phyloP scores from a whole-genome alignment of 2,329 filamentous ascomycete genomes.

The Sporothrix euskadiensis region DNA sequence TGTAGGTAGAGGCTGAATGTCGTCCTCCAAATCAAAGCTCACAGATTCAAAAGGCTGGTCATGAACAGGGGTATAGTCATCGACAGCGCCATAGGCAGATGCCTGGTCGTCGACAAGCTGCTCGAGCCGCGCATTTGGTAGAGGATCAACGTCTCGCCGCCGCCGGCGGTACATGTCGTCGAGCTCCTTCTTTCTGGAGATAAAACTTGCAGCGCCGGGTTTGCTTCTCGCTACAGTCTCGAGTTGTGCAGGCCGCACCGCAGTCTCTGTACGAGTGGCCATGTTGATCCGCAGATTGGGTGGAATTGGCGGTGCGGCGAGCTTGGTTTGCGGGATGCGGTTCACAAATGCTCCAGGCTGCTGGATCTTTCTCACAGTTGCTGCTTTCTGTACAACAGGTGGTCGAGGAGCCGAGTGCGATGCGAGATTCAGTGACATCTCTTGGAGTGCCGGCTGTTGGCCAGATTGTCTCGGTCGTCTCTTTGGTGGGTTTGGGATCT shows the following conservation, averaged over 20 bases:
- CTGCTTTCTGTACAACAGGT: not conserved
- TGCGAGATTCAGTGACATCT: slow-evolving; percentile 25
- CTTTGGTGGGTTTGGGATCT: slow-evolving; percentile 9
- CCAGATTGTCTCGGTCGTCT: not conserved
- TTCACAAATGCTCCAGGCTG: not conserved
- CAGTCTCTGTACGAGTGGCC: not conserved
- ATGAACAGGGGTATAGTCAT: not conserved
- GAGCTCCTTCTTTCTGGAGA: slow-evolving; percentile 53
- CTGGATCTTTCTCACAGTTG: not conserved
- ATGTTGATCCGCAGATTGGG: slow-evolving; percentile 2
- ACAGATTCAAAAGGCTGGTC: not conserved
- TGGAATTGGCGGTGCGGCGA: slow-evolving; percentile 27
- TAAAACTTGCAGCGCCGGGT: slow-evolving; percentile 44
- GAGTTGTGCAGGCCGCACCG: slow-evolving; percentile 53
- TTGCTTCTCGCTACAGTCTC: slow-evolving; percentile 48
- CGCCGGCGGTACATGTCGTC: slow-evolving; percentile 55
- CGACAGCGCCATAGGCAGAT: slow-evolving; percentile 7
- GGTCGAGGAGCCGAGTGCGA: not conserved
- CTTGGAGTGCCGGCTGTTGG: slow-evolving; percentile 15
- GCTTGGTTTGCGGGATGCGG: not conserved
- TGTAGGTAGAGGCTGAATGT: not conserved
- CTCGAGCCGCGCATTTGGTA: slow-evolving; percentile 41
- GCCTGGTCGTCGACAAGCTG: slow-evolving; percentile 35
- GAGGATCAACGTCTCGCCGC: slow-evolving; percentile 35
- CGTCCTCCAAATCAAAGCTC: not conserved